phyloP scores from a whole-genome alignment of 2,329 filamentous ascomycete species.

The Verruconis gallopava region DNA sequence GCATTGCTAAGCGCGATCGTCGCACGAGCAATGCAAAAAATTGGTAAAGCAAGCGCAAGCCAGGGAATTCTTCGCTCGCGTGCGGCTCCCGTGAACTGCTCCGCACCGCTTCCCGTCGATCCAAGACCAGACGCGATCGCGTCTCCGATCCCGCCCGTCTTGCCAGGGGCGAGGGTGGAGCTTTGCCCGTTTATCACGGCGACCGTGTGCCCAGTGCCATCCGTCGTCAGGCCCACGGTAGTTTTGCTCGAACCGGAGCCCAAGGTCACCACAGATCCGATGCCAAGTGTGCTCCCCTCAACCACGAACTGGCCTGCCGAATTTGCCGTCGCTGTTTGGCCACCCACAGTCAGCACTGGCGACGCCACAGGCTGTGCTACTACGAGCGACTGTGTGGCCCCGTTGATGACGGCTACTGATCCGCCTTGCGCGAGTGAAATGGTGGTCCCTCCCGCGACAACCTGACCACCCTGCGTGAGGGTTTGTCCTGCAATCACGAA shows the following conservation, averaged over 20 bases:
- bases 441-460: constrained; percentile 4
- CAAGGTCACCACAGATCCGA: neutral
- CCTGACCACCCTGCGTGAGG: constrained; percentile 10
- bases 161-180: neutral
- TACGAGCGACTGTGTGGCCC: constrained; percentile 1
- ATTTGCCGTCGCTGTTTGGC: neutral
- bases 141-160: neutral
- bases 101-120: neutral
- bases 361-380: neutral
- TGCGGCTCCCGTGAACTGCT: no score
- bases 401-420: constrained; percentile 2
- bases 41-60: no score
- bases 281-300: neutral
- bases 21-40: no score
- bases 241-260: neutral
- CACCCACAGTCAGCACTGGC: neutral
- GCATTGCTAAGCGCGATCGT: no score
- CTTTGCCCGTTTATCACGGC: constrained; percentile 1
- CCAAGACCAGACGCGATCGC: neutral
- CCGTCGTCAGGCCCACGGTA: neutral
- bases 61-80: no score
- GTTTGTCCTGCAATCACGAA: constrained; percentile 9
- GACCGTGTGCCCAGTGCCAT: neutral
- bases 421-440: neutral
- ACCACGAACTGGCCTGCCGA: neutral